phyloP scores from a whole-genome alignment of 768 basidiomycete species.

The Piloderma croceum region DNA sequence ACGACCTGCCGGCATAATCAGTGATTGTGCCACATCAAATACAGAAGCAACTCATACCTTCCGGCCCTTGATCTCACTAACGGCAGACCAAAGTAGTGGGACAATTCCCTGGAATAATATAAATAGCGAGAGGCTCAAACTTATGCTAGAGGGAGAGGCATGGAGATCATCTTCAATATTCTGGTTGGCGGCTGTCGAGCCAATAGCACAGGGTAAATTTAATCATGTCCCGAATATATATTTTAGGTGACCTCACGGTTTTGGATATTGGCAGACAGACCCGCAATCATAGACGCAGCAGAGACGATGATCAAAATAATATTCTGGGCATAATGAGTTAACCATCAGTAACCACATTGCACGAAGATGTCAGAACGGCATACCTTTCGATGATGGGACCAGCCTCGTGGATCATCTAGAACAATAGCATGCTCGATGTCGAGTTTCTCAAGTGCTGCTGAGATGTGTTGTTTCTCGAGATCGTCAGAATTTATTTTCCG shows the following conservation, averaged over 20 bases:
- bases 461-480: too few relatives aligned
- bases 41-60: conserved; percentile 39
- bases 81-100: conserved; percentile 62
- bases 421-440: conserved; percentile 55
- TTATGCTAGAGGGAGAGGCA: conserved; percentile 57
- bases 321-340: conserved; percentile 35
- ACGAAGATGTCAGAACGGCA: conserved; percentile 4
- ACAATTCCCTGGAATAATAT: conserved; percentile 65
- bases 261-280: conserved; percentile 54
- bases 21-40: conserved; percentile 1
- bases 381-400: conserved; percentile 55
- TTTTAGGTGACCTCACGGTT: conserved; percentile 42
- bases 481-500: too few relatives aligned
- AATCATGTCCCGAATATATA: background rate
- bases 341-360: background rate
- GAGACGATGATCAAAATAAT: conserved; percentile 43
- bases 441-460: conserved; percentile 5
- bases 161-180: conserved; percentile 55
- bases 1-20: conserved; percentile 34
- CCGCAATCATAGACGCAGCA: conserved; percentile 51
- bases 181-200: conserved; percentile 50
- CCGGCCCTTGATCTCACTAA: conserved; percentile 72
- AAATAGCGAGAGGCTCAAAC: conserved; percentile 65
- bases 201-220: conserved; percentile 1
- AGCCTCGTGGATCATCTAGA: conserved; percentile 55